Conservation (phyloP, 78 protist genomes). For the Emiliania huxleyi region DNA sequence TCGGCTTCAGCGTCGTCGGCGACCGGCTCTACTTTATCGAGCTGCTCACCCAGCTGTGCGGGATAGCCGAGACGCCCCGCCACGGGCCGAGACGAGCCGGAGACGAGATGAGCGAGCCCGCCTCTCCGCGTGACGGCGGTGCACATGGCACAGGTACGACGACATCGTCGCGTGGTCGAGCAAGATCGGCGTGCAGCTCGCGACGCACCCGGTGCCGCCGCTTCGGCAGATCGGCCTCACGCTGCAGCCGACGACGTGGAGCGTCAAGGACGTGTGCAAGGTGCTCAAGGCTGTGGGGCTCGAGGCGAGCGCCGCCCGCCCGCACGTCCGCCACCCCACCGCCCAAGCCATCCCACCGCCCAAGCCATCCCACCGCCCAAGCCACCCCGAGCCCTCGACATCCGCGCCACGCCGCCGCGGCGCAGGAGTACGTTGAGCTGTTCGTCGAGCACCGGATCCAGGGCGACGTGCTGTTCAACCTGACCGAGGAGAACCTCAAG, state of each 20-base stretch:
- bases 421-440: neutral
- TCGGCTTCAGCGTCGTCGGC: neutral
- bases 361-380: too few relatives aligned
- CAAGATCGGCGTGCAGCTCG: neutral
- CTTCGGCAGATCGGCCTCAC: neutral
- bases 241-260: neutral
- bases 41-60: slow-evolving; percentile 23
- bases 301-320: too few relatives aligned
- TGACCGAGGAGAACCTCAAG: slow-evolving; percentile 12
- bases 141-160: too few relatives aligned
- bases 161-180: neutral
- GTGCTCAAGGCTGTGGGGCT: neutral
- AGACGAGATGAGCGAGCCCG: too few relatives aligned
- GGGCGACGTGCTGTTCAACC: neutral
- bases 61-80: too few relatives aligned
- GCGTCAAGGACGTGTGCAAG: slow-evolving; percentile 23
- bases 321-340: too few relatives aligned
- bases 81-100: too few relatives aligned
- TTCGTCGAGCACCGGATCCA: slow-evolving; percentile 9
- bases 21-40: slow-evolving; percentile 11
- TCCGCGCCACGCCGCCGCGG: too few relatives aligned
- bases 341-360: too few relatives aligned
- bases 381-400: too few relatives aligned
- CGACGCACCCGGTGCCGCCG: slow-evolving; percentile 18
- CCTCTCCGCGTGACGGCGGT: too few relatives aligned